A percentile compares a stretch with the other conserved stretches of the same genome.
Conservation (phyloP, 2,329 filamentous ascomycete species). For the Ramichloridium luteum region DNA sequence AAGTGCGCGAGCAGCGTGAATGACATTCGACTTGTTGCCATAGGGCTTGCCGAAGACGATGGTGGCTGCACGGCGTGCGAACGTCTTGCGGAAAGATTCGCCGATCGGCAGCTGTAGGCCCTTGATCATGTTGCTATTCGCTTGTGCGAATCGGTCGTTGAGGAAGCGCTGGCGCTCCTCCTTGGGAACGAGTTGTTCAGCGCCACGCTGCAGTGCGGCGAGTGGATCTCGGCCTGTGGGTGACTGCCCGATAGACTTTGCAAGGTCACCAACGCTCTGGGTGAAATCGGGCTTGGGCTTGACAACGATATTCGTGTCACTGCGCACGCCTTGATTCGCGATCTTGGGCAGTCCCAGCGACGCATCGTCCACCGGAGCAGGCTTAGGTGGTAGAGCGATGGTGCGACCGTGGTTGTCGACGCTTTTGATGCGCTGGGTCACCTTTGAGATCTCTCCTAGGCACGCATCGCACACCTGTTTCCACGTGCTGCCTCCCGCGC, state of each 20-base stretch:
- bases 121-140: conserved; percentile 31
- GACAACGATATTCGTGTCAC: conserved; percentile 16
- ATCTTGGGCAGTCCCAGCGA: conserved; percentile 17
- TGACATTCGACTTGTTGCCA: conserved; percentile 54
- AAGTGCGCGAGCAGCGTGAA: conserved; percentile 58
- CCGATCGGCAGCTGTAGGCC: conserved; percentile 46
- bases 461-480: conserved; percentile 62
- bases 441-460: conserved; percentile 53
- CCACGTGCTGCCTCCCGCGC: conserved; percentile 66
- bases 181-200: conserved; percentile 21
- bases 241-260: conserved; percentile 38
- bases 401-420: background rate
- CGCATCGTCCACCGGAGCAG: conserved; percentile 16
- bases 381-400: background rate
- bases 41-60: conserved; percentile 64
- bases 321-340: conserved; percentile 15
- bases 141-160: conserved; percentile 36
- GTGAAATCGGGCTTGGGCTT: conserved; percentile 11
- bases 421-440: conserved; percentile 54
- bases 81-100: conserved; percentile 56
- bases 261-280: conserved; percentile 31
- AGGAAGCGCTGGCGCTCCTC: conserved; percentile 43
- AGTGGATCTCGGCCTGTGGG: conserved; percentile 26
- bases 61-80: conserved; percentile 50
- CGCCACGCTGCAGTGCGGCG: conserved; percentile 21